Evolutionary conservation across 371 early-diverging fungal species (phyloP), one percentile per base, ranked within the genome.

Genomic region (Blastocladiella emersonii): DNA sequence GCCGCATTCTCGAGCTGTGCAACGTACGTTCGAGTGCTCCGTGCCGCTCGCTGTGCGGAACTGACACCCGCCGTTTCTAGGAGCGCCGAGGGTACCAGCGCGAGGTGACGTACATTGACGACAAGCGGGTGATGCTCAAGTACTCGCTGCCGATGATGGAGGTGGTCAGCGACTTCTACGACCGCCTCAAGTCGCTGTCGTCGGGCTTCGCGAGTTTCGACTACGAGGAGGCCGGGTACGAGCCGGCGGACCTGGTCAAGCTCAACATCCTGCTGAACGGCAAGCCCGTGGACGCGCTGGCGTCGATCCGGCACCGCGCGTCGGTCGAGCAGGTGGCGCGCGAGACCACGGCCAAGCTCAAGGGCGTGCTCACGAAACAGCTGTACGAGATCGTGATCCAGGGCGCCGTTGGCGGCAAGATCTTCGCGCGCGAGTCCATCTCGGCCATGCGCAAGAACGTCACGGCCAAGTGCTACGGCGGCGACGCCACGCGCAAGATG

Each of bases 181-280:
- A 95, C 72, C 84, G 87, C 67, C 78, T 98, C 43, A 96, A 96
- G 68, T 87, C 89, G 25, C 75, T 84, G 37, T 86, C 94, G 19
- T 89, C 91, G 43, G 98, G 98, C 0, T 98, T 91, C 74, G 97
- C 95, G 1, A 84, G 82, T 49, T 95, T 95, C 74, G 95, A 95
- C 73, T 96, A 96, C 72, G 97, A 95, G 70, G 96, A 95, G 45
- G 79, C 78, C 43, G 95, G 94, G 0, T 95, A 92, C 72, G 82
- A 83, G 61, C 78, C 77, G 25, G 84, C 95, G 15, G 93, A 95
- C 68, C 74, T 98, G 49, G 92, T 93, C 65, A 97, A 96, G 83
- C 85, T 95, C 83, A 86, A 86, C 61, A 85, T 98, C 2, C 67
- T 95, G 35, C 73, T 98, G 3, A 97, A 98, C 69, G 78, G 82